Base-by-base conservation (phyloP, 2,329 filamentous ascomycete species). In the Aphanocladium album region DNA sequence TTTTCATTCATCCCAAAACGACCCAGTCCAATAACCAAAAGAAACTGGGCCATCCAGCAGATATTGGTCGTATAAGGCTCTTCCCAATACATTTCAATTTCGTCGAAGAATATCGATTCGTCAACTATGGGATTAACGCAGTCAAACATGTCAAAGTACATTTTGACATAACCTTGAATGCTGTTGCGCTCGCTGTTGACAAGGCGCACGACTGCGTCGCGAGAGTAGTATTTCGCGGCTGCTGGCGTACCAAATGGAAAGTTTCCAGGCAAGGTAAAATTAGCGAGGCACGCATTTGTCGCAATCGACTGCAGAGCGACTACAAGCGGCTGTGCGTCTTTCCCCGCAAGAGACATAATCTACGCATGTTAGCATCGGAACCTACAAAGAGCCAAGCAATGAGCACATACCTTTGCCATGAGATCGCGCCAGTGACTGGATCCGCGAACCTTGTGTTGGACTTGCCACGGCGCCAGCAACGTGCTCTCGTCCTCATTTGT, bases 201-300 rank as follows among this genome's bases (percentile, higher is more conserved):
- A 16, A 74, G 65, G 25, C 67, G 65, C n/a, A 66, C 68, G 3
- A 74, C 69, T 6, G 67, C 66, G 45, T 74, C 71, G 14, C 71
- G 67, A 0, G 71, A 55, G 55, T 64, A 69, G 63, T 73, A 74
- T 58, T 73, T 73, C 12, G 64, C 65, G 0, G 73, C 70, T 1
- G 69, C 71, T 5, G 71, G 72, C 0, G 72, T 74, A 7, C 73
- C 72, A 63, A 75, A 75, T n/a, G 73, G 73, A 49, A 74, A 75
- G 63, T 74, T 75, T 8, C 70, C 71, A 0, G 72, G 72, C 5
- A 74, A 63, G 12, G 68, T 69, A 53, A 74, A 73, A 62, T 71
- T 73, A 53, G 72, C 69, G 30, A 74, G 65, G 41, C 72, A 74
- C 2, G 71, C 72, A 58, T 73, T 73, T 16, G 71, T 73, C 23